A percentile compares a stretch with the other conserved stretches of the same genome.
Evolutionary conservation across 2,329 filamentous ascomycete species (phyloP).

Genomic region (Exophiala bonariae): DNA sequence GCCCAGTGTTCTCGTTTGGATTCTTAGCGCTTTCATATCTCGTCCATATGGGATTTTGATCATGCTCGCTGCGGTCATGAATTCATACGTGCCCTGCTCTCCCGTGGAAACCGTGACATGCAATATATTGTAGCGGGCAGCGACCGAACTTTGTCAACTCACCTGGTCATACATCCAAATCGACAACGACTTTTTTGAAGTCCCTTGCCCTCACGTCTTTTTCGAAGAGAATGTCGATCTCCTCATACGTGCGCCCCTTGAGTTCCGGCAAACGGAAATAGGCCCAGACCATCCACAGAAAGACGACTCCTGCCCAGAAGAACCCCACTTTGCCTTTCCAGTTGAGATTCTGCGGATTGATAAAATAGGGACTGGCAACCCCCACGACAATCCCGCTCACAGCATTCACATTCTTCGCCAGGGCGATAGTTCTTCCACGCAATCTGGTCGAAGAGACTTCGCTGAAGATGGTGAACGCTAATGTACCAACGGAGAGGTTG

Average conservation of each 20-base stretch:
- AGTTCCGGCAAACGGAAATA: slow-evolving; percentile 42
- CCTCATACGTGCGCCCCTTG: slow-evolving; percentile 34
- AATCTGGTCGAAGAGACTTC: slow-evolving; percentile 54
- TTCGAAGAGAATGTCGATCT: slow-evolving; percentile 34
- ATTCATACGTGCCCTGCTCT: no score
- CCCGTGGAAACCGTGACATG: no score
- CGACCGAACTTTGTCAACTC: no score
- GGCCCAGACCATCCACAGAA: slow-evolving; percentile 35
- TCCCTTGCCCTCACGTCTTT: slow-evolving; percentile 1
- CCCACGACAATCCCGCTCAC: slow-evolving; percentile 47
- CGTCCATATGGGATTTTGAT: no score
- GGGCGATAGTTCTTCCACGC: slow-evolving; percentile 52
- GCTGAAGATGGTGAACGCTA: slow-evolving; percentile 52
- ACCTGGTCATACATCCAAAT: no score
- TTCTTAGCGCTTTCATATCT: no score
- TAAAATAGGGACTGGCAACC: slow-evolving; percentile 33
- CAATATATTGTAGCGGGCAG: no score
- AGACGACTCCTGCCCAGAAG: slow-evolving; percentile 39
- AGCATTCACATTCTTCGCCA: slow-evolving; percentile 52
- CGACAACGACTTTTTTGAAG: not conserved
- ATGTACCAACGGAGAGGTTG: slow-evolving; percentile 48
- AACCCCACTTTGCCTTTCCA: slow-evolving; percentile 40
- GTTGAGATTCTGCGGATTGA: slow-evolving; percentile 37
- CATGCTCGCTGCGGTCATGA: no score
- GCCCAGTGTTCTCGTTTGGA: no score